phyloP scores from a whole-genome alignment of 176 grass and related monocot genomes.

The Typha latifolia region DNA sequence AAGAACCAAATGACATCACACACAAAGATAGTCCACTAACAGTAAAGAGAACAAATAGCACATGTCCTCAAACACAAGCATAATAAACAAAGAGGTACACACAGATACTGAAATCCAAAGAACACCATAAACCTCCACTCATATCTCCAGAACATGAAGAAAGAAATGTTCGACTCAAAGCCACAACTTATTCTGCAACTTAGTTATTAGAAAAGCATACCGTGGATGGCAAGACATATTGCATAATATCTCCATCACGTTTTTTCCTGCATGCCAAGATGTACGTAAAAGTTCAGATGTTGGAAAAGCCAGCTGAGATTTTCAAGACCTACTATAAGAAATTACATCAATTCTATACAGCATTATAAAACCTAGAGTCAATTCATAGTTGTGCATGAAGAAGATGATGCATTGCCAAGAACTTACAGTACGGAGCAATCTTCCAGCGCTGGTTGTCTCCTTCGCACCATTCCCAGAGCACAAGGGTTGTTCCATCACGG shows the following conservation, averaged over 20 bases:
- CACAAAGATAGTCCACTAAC: background rate
- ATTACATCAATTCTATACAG: too few relatives aligned
- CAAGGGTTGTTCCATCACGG: slow-evolving; percentile 51
- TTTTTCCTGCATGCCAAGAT: background rate
- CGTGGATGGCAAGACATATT: background rate
- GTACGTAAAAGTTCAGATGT: background rate
- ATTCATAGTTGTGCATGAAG: too few relatives aligned
- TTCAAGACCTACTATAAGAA: too few relatives aligned
- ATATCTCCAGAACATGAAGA: background rate
- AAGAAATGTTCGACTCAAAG: background rate
- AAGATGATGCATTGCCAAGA: slow-evolving; percentile 1
- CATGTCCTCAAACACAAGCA: background rate
- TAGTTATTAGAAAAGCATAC: background rate
- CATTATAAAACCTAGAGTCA: too few relatives aligned
- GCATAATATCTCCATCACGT: background rate
- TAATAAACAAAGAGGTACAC: background rate
- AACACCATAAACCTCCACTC: background rate
- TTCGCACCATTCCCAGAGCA: slow-evolving; percentile 71
- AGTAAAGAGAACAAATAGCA: background rate
- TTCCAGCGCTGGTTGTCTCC: slow-evolving; percentile 93
- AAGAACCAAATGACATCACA: background rate
- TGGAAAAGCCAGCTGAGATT: background rate
- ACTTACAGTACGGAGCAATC: slow-evolving; percentile 60
- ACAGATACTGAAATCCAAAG: slow-evolving; percentile 1
- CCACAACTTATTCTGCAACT: background rate